Conservation (phyloP, 768 basidiomycete genomes). For the Auriscalpium microsporum region DNA sequence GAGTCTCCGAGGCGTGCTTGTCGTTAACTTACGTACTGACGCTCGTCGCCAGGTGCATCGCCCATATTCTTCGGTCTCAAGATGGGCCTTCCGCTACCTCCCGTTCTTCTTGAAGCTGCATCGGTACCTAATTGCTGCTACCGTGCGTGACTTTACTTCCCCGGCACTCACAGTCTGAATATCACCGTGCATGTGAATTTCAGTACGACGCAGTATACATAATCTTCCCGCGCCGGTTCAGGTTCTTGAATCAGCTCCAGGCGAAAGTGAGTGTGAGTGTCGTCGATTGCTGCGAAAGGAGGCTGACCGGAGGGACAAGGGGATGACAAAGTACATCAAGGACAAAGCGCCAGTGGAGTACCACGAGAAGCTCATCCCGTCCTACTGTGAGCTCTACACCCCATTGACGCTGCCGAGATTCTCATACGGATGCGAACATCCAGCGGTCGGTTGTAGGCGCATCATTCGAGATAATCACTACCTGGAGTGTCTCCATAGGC, state of each 20-base stretch:
- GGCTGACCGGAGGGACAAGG: conserved; percentile 20
- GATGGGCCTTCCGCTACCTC: conserved; percentile 48
- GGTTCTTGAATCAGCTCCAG: too few relatives aligned
- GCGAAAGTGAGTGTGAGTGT: too few relatives aligned
- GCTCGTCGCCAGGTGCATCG: conserved; percentile 26
- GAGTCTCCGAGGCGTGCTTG: neutral
- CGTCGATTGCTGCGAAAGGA: neutral
- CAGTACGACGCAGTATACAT: too few relatives aligned
- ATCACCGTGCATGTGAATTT: neutral
- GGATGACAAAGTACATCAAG: conserved; percentile 37
- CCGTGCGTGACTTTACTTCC: conserved; percentile 24
- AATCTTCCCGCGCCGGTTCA: too few relatives aligned
- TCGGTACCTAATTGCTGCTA: conserved; percentile 38
- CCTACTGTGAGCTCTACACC: conserved; percentile 33
- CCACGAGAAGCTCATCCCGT: conserved; percentile 33
- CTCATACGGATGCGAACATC: neutral
- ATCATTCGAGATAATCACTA: conserved; percentile 55
- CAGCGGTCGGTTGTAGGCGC: conserved; percentile 56
- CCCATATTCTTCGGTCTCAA: conserved; percentile 33
- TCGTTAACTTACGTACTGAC: neutral
- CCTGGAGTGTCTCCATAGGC: conserved; percentile 41
- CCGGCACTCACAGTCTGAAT: neutral
- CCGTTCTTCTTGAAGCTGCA: conserved; percentile 42
- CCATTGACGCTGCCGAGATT: neutral
- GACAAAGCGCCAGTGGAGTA: conserved; percentile 30